Conservation (phyloP, 2,329 filamentous ascomycete species). For the Stachybotrys elegans region DNA sequence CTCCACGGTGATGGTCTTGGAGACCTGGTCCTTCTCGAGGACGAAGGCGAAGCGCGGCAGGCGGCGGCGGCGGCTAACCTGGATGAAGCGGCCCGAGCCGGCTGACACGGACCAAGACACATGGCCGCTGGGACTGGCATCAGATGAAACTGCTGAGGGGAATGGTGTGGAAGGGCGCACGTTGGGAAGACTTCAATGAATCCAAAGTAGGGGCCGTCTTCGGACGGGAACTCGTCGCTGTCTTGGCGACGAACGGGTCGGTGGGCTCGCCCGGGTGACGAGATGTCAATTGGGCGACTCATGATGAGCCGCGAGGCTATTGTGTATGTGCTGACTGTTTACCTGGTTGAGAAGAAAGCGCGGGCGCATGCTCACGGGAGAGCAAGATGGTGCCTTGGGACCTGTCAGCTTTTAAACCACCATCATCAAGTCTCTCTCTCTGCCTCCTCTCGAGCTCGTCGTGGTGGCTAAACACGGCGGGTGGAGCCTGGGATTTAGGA, state of each 20-base stretch:
- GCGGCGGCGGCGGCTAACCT: slow-evolving; percentile 11
- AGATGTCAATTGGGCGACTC: slow-evolving; percentile 19
- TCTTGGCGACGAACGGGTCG: too few species aligned
- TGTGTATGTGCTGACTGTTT: too few species aligned
- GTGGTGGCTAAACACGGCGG: too few species aligned
- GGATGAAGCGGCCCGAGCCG: slow-evolving; percentile 20
- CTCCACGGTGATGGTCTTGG: slow-evolving; percentile 15
- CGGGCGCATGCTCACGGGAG: too few species aligned
- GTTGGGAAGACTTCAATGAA: slow-evolving; percentile 19
- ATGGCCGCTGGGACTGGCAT: slow-evolving; percentile 14
- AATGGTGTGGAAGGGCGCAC: slow-evolving; percentile 10
- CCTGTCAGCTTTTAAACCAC: too few species aligned
- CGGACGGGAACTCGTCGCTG: slow-evolving; percentile 11
- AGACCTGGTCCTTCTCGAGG: slow-evolving; percentile 18
- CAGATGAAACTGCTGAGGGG: slow-evolving; percentile 4
- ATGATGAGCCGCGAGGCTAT: slow-evolving; percentile 12
- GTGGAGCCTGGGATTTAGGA: not conserved
- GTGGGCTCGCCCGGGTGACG: too few species aligned
- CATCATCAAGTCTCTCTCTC: too few species aligned
- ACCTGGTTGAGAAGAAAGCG: too few species aligned
- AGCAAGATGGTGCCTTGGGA: too few species aligned
- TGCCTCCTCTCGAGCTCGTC: too few species aligned
- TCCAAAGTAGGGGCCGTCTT: slow-evolving; percentile 17
- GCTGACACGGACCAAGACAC: slow-evolving; percentile 19
- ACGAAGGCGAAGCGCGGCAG: slow-evolving; percentile 19